A percentile compares a stretch with the other conserved stretches of the same genome.
Evolutionary conservation across 164 flowering plant genomes (phyloP).

Genomic region (Liriodendron chinense): DNA sequence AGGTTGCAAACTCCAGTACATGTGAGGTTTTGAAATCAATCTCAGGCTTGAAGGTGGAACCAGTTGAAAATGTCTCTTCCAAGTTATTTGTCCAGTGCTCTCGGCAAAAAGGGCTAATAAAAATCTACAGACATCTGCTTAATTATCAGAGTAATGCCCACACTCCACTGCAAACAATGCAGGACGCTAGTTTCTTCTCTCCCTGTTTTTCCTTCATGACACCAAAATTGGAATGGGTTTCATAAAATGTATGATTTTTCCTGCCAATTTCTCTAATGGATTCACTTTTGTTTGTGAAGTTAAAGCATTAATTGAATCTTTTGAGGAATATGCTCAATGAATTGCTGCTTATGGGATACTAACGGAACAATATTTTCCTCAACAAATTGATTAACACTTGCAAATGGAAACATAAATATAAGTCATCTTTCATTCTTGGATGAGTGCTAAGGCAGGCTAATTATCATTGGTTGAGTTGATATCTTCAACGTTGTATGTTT

Average conservation of each 20-base stretch:
- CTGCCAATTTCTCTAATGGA: not conserved
- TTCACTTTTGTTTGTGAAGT: not conserved
- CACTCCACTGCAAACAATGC: constrained; percentile 4
- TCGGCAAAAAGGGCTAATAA: constrained; percentile 93
- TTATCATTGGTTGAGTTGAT: too few relatives aligned
- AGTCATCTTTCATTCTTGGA: too few relatives aligned
- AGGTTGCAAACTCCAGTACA: constrained; percentile 86
- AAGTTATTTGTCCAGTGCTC: constrained; percentile 98
- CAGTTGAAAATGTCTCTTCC: constrained; percentile 93
- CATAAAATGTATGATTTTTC: not conserved
- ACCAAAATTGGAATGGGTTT: constrained; percentile 1
- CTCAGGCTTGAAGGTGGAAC: constrained; percentile 80
- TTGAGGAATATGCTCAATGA: not conserved
- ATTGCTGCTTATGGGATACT: not conserved
- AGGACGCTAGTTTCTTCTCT: constrained; percentile 8
- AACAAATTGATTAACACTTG: too few relatives aligned
- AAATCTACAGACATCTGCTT: constrained; percentile 93
- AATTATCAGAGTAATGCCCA: constrained; percentile 73
- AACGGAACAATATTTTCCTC: too few relatives aligned
- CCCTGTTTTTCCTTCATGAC: not conserved
- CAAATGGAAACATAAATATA: too few relatives aligned
- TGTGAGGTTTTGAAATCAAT: constrained; percentile 89
- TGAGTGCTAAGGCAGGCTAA: too few relatives aligned
- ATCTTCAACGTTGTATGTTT: too few relatives aligned
- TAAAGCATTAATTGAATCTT: not conserved